Conservation (phyloP, 495 filamentous ascomycete species). For the Penicillium alfredii region DNA sequence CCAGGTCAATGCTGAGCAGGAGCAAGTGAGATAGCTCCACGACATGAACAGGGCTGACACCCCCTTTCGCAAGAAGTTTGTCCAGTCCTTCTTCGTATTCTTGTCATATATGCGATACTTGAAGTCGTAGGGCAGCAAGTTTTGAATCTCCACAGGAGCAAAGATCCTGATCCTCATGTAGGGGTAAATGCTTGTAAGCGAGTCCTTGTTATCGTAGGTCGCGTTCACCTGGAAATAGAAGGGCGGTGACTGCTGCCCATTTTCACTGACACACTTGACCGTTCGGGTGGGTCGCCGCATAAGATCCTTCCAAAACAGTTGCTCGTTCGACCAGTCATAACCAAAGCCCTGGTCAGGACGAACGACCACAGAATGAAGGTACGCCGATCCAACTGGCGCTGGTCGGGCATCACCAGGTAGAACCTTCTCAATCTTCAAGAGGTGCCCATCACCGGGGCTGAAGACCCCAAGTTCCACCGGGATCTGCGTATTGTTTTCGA, state of each 20-base stretch:
- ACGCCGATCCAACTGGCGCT: slow-evolving; percentile 87
- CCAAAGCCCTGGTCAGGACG: slow-evolving; percentile 95
- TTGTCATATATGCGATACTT: slow-evolving; percentile 98
- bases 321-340: slow-evolving; percentile 86
- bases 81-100: slow-evolving; percentile 97
- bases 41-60: slow-evolving; percentile 93
- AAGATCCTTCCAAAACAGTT: slow-evolving; percentile 87
- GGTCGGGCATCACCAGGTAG: slow-evolving; percentile 86
- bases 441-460: slow-evolving; percentile 78
- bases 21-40: slow-evolving; percentile 92
- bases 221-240: slow-evolving; percentile 97
- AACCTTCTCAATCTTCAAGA: slow-evolving; percentile 97
- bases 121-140: slow-evolving; percentile 94
- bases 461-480: slow-evolving; percentile 93
- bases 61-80: slow-evolving; percentile 96
- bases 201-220: slow-evolving; percentile 71
- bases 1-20: slow-evolving; percentile 86
- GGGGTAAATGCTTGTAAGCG: slow-evolving; percentile 75
- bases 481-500: slow-evolving; percentile 98
- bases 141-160: slow-evolving; percentile 89
- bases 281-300: slow-evolving; percentile 76
- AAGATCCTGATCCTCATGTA: slow-evolving; percentile 90
- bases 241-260: slow-evolving; percentile 65
- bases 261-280: slow-evolving; percentile 79
- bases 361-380: slow-evolving; percentile 82